Conservation (phyloP, 2,329 filamentous ascomycete species). For the Microdochium paspali region DNA sequence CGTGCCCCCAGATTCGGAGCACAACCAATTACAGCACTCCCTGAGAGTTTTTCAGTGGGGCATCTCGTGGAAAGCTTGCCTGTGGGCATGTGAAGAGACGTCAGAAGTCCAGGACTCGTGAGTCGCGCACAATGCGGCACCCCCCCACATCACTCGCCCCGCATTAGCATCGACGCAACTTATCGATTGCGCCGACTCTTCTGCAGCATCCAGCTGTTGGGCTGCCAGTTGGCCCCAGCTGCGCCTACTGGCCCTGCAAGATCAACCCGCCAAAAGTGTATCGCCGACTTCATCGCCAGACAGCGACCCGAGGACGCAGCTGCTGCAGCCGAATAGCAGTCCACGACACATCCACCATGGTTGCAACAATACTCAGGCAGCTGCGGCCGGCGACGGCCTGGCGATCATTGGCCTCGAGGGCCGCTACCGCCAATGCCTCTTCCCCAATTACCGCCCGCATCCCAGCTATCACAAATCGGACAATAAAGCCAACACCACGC, state of each 20-base stretch:
- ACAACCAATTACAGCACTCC: neutral
- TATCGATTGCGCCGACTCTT: too few species aligned
- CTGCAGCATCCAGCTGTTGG: too few species aligned
- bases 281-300: too few species aligned
- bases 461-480: constrained; percentile 8
- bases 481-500: constrained; percentile 12
- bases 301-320: too few species aligned
- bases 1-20: neutral
- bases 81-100: neutral
- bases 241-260: too few species aligned
- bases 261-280: too few species aligned
- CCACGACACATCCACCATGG: constrained; percentile 10
- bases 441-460: constrained; percentile 15
- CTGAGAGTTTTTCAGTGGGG: neutral
- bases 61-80: neutral
- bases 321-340: too few species aligned
- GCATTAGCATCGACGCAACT: too few species aligned
- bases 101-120: neutral
- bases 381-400: constrained; percentile 9
- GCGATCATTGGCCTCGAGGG: constrained; percentile 15
- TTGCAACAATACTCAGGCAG: constrained; percentile 17
- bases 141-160: neutral
- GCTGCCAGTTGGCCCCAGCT: too few species aligned
- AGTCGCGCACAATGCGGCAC: neutral
- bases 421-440: too few species aligned